Percentiles rank a stretch among this genome's conserved stretches.
phyloP scores from a whole-genome alignment of 192 early-diverging fungal genomes.

The Coemansia sp. region DNA sequence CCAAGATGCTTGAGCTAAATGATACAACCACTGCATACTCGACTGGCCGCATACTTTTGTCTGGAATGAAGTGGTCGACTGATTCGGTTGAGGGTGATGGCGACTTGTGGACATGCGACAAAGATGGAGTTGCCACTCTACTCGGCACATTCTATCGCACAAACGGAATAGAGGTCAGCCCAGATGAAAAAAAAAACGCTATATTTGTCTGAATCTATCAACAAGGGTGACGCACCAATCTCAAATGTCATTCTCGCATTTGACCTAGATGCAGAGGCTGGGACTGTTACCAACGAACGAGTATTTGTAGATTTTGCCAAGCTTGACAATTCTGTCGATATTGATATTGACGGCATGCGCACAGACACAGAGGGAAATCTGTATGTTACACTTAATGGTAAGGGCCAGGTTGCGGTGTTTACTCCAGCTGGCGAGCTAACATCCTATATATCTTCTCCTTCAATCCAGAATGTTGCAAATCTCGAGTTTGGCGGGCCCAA shows the following conservation, averaged over 20 bases:
- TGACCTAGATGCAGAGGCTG: constrained; percentile 38
- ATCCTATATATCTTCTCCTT: constrained; percentile 20
- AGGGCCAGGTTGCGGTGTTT: constrained; percentile 53
- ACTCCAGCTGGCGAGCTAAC: constrained; percentile 36
- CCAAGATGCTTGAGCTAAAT: constrained; percentile 50
- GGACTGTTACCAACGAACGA: constrained; percentile 27
- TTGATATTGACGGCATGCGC: constrained; percentile 60
- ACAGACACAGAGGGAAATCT: constrained; percentile 53
- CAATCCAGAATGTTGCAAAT: constrained; percentile 31
- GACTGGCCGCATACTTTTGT: constrained; percentile 38
- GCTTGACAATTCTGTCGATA: constrained; percentile 40
- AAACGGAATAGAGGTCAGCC: constrained; percentile 60
- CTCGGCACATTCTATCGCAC: constrained; percentile 50
- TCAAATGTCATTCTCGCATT: constrained; percentile 52
- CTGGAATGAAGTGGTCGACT: constrained; percentile 45
- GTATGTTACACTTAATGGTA: constrained; percentile 53
- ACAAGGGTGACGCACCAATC: constrained; percentile 31
- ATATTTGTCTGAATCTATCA: constrained; percentile 56
- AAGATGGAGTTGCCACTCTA: constrained; percentile 24
- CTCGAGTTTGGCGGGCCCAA: constrained; percentile 53
- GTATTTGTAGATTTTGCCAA: constrained; percentile 51
- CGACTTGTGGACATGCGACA: constrained; percentile 54
- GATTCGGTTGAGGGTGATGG: constrained; percentile 44
- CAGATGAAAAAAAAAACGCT: constrained; percentile 55
- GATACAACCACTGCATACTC: constrained; percentile 47